phyloP scores from a whole-genome alignment of 768 basidiomycete genomes.

The Boletus sensibilis region DNA sequence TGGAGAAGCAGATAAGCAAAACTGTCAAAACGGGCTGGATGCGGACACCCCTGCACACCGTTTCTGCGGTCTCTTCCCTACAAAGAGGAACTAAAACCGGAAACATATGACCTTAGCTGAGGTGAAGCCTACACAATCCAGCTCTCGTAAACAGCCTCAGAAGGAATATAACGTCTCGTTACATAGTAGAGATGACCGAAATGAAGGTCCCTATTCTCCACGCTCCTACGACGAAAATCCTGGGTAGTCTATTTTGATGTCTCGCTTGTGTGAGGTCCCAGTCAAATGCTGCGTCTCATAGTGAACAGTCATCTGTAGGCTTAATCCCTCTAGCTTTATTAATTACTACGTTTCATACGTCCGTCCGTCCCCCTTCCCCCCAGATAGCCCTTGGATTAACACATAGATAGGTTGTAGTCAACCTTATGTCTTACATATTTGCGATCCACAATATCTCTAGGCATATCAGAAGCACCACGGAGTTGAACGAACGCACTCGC shows the following conservation, averaged over 20 bases:
- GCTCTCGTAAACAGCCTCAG: no score
- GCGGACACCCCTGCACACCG: slow-evolving; percentile 1
- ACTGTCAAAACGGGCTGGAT: slow-evolving; percentile 15
- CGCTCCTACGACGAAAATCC: background rate
- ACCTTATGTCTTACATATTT: background rate
- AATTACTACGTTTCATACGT: background rate
- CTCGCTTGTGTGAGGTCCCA: background rate
- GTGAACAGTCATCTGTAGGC: background rate
- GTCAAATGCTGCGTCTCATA: background rate
- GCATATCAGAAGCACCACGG: background rate
- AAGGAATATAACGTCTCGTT: background rate
- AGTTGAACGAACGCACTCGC: background rate
- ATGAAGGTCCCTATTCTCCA: background rate
- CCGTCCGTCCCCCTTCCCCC: no score
- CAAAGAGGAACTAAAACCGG: background rate
- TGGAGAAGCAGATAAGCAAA: slow-evolving; percentile 1
- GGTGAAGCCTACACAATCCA: no score
- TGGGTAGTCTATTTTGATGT: background rate
- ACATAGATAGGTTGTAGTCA: background rate
- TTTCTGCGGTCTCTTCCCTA: background rate
- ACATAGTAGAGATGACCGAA: background rate
- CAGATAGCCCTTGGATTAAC: background rate
- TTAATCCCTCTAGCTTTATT: background rate
- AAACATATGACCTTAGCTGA: background rate
- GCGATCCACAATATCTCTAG: background rate